Percentiles rank a stretch among this genome's conserved stretches.
phyloP scores from a whole-genome alignment of 2,329 filamentous ascomycete genomes.

The Cylindrodendrum hubeiense region DNA sequence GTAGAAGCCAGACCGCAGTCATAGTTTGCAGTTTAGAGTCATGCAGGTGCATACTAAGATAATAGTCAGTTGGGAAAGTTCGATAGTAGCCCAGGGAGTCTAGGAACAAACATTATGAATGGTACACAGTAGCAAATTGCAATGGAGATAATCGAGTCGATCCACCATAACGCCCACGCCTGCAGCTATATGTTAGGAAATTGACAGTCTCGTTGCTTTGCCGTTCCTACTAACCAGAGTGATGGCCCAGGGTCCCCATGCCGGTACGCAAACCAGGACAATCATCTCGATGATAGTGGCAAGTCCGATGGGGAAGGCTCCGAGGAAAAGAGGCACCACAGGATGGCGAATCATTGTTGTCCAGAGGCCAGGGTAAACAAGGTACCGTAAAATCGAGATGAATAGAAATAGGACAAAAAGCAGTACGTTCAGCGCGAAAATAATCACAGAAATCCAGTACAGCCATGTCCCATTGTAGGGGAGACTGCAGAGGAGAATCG shows the following conservation, averaged over 20 bases:
- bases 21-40: not conserved
- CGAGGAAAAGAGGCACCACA: constrained; percentile 72
- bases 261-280: constrained; percentile 65
- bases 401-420: constrained; percentile 65
- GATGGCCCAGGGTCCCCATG: constrained; percentile 67
- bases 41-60: constrained; percentile 7
- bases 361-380: constrained; percentile 72
- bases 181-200: not conserved
- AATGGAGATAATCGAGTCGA: constrained; percentile 60
- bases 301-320: constrained; percentile 73
- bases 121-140: constrained; percentile 61
- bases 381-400: constrained; percentile 68
- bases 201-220: not conserved
- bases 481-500: constrained; percentile 67
- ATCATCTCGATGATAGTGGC: constrained; percentile 73
- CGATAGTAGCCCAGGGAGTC: not conserved
- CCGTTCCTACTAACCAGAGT: constrained; percentile 44
- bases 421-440: constrained; percentile 68
- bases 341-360: constrained; percentile 71
- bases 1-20: constrained; percentile 71
- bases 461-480: constrained; percentile 68
- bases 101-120: constrained; percentile 52
- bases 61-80: not conserved
- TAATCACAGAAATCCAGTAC: constrained; percentile 65
- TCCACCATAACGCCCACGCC: constrained; percentile 67